These are phyloP conservation scores for Penicillium verrucosum DNA, from an alignment of 2,329 filamentous ascomycete species.

Conservation along the genomic window DNA sequence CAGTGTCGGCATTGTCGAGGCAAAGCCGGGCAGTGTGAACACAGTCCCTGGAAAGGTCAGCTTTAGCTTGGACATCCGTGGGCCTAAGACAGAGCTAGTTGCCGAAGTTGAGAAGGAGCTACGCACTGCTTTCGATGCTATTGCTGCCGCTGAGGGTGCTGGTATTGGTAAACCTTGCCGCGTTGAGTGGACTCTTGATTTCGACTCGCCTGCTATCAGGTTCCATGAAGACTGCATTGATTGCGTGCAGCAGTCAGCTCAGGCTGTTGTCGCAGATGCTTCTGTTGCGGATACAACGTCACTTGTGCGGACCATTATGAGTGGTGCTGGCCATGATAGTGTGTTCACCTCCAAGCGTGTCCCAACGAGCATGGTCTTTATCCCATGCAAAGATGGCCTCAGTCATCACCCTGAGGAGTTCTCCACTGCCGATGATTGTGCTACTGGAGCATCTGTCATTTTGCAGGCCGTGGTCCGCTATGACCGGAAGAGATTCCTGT, in stretches of 20 bases:
- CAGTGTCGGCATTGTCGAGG: constrained; percentile 66
- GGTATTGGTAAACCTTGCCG: constrained; percentile 51
- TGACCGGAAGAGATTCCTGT: constrained; percentile 42
- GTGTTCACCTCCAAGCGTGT: constrained; percentile 59
- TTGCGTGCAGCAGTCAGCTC: constrained; percentile 60
- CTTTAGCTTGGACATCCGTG: constrained; percentile 67
- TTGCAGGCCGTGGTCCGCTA: constrained; percentile 36
- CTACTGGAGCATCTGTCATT: constrained; percentile 49
- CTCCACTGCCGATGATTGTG: constrained; percentile 58
- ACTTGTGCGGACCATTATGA: constrained; percentile 54
- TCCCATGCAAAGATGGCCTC: constrained; percentile 61
- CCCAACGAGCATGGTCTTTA: constrained; percentile 66
- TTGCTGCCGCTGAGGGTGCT: constrained; percentile 58
- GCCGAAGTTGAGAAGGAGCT: constrained; percentile 57
- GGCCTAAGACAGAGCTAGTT: constrained; percentile 55
- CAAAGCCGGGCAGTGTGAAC: constrained; percentile 67
- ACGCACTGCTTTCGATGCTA: constrained; percentile 55
- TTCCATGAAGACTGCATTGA: constrained; percentile 67
- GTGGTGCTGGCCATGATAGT: constrained; percentile 64
- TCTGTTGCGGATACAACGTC: constrained; percentile 39
- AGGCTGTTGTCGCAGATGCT: constrained; percentile 54
- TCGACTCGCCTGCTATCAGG: constrained; percentile 56
- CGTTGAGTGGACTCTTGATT: constrained; percentile 61
- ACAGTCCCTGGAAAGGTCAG: constrained; percentile 67
- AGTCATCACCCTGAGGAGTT: constrained; percentile 65